These are phyloP conservation scores for Solanum bulbocastanum DNA, from an alignment of 257 asterid genomes.

Conservation along the genomic window DNA sequence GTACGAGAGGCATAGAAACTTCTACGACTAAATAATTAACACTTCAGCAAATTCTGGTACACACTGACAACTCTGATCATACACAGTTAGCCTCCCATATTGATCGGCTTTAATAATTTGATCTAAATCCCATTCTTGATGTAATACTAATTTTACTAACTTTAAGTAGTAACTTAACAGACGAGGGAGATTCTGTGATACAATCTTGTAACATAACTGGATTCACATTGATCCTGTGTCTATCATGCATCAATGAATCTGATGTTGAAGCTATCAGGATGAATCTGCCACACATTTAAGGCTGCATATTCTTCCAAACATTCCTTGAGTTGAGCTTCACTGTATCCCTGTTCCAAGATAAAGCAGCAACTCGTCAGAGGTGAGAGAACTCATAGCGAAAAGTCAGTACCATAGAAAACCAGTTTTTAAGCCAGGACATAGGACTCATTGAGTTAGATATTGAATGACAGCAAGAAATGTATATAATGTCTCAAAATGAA, in stretches of 20 bases:
- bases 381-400: not conserved
- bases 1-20: not conserved
- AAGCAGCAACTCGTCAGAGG: slow-evolving; percentile 4
- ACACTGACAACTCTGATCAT: not conserved
- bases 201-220: not conserved
- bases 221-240: not conserved
- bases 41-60: not conserved
- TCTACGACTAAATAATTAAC: not conserved
- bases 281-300: slow-evolving; percentile 95
- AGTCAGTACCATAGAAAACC: not conserved
- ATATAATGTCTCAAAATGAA: not conserved
- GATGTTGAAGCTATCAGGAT: slow-evolving; percentile 88
- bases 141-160: not conserved
- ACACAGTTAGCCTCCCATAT: not conserved
- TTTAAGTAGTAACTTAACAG: not conserved
- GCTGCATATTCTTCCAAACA: slow-evolving; percentile 97
- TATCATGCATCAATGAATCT: slow-evolving; percentile 65
- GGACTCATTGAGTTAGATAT: not conserved
- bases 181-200: not conserved
- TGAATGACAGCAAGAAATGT: not conserved
- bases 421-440: not conserved
- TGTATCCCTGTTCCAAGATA: slow-evolving; percentile 71
- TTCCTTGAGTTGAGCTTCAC: slow-evolving; percentile 91
- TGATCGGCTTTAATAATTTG: not conserved
- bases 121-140: not conserved